Percentiles rank a stretch among this genome's conserved stretches.
These are phyloP conservation scores for Saposhnikovia divaricata DNA, from an alignment of 129 eudicot species.

Conservation along the genomic window DNA sequence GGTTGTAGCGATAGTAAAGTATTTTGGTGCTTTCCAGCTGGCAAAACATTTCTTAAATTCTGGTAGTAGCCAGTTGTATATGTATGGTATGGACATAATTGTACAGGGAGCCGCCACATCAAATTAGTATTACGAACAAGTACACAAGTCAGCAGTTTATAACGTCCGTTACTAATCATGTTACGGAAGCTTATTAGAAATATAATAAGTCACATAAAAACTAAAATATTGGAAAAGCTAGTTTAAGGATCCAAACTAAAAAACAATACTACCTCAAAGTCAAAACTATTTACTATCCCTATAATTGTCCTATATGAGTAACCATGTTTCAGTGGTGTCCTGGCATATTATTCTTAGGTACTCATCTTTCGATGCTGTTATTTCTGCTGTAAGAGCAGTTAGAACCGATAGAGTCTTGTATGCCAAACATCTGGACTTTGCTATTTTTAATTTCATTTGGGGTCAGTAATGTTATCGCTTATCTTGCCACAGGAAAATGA, in stretches of 20 bases:
- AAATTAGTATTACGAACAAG: too few relatives aligned
- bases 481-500: conserved; percentile 35
- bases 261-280: neutral
- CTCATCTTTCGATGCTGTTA: neutral
- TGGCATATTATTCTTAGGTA: neutral
- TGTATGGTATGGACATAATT: neutral
- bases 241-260: neutral
- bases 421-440: neutral
- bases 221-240: neutral
- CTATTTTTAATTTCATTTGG: neutral
- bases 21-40: neutral
- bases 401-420: neutral
- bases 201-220: neutral
- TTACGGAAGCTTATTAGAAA: neutral
- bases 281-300: neutral
- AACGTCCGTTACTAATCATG: neutral
- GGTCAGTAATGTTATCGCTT: neutral
- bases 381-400: neutral
- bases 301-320: neutral
- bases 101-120: too few relatives aligned
- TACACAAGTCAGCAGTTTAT: too few relatives aligned
- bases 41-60: neutral
- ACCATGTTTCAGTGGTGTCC: neutral
- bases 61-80: neutral
- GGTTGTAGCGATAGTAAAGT: neutral